Evolutionary conservation across 2,329 filamentous ascomycete genomes (phyloP), one percentile per base, ranked within the genome.

Genomic region (Calonectria crousiana): DNA sequence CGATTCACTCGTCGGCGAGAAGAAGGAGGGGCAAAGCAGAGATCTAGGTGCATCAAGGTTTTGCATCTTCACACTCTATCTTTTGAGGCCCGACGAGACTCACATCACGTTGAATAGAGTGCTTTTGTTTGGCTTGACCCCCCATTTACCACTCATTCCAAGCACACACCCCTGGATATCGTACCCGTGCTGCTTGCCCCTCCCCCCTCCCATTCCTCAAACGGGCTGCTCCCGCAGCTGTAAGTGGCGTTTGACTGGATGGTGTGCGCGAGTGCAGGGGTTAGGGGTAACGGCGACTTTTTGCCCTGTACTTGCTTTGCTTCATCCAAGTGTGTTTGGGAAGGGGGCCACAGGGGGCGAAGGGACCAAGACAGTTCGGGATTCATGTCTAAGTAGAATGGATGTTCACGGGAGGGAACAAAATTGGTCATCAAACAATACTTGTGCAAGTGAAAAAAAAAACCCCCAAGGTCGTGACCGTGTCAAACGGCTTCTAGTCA

Each of bases 201-300:
- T 47, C n/a, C 67, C 52, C 51, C 69, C 68, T 36, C 56, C 53
- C 78, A 79, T 79, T 79, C 78, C 78, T 75, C 69, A 76, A 78
- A 77, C 78, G 78, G 78, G 78, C 75, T 78, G 76, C 74, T 79
- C 75, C 78, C 78, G 78, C 72, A 71, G 65, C 67, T 75, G 75
- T 76, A 73, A 76, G 78, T 77, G 74, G 76, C 76, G 58, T 64
- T 64, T 47, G 73, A 77, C 72, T 62, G 56, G 62, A 14, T 53
- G 51, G 73, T 77, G 73, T 66, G 32, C 56, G 47, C 26, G 44
- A 28, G 78, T 75, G 73, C 77, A 79, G 75, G 76, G 77, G 76
- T 10, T 67, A 67, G 67, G 69, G 62, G 60, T 52, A 47, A 58
- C 36, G 30, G 28, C 53, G 34, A 34, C 38, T 58, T 51, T 67